Percentiles rank a stretch among this genome's conserved stretches.
Evolutionary conservation across 805 yeast species (phyloP).

Genomic region (Schwanniomyces pseudopolymorphus): DNA sequence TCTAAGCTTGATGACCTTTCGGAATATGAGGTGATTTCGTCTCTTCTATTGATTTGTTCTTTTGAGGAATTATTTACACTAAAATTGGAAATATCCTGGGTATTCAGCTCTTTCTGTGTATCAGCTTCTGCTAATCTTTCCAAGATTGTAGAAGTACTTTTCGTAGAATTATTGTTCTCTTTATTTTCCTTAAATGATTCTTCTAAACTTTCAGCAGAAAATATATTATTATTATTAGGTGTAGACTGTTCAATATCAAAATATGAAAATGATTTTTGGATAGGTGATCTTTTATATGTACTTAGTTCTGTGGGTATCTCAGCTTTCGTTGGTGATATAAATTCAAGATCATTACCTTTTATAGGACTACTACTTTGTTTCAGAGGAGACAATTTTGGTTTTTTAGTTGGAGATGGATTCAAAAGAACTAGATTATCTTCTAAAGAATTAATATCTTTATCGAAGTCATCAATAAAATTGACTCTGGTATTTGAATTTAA

Average conservation of each 20-base stretch:
- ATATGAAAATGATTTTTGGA: neutral
- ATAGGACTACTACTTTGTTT: constrained; percentile 2
- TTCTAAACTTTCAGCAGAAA: neutral
- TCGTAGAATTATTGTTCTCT: neutral
- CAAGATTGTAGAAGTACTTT: neutral
- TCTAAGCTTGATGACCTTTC: constrained; percentile 1
- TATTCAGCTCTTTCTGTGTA: neutral
- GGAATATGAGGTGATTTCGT: too few species aligned
- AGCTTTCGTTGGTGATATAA: constrained; percentile 1
- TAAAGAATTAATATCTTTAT: constrained; percentile 2
- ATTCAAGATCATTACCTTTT: neutral
- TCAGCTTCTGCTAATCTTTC: neutral
- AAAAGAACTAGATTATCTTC: constrained; percentile 24
- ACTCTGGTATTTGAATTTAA: constrained; percentile 1
- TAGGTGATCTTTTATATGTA: neutral
- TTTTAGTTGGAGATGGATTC: constrained; percentile 31
- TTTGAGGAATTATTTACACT: neutral
- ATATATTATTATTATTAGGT: neutral
- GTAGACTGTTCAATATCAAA: neutral
- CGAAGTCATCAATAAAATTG: constrained; percentile 1
- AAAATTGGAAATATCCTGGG: neutral
- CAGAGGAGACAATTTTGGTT: constrained; percentile 8
- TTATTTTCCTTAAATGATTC: neutral
- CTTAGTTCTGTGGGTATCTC: neutral
- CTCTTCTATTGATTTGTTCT: too few species aligned